Percentiles rank a stretch among this genome's conserved stretches.
These are phyloP conservation scores for Fusarium solani-melongenae DNA, from an alignment of 2,329 filamentous ascomycete genomes.

Conservation along the genomic window DNA sequence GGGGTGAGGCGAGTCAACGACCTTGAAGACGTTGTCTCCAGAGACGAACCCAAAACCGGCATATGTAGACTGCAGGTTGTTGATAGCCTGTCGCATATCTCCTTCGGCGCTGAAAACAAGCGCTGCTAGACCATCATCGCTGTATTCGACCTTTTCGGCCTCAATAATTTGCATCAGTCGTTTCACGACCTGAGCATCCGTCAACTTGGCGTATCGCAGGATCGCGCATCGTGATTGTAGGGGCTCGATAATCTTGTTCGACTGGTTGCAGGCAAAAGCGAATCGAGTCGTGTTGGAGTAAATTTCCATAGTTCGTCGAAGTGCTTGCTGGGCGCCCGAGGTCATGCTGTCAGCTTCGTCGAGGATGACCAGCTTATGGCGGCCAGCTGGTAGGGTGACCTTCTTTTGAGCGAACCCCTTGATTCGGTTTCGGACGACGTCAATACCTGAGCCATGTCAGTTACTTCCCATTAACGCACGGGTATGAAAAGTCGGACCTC, in stretches of 20 bases:
- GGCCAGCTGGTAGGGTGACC: conserved; percentile 88
- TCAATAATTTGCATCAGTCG: conserved; percentile 91
- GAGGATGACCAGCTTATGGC: conserved; percentile 96
- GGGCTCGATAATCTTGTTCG: conserved; percentile 99
- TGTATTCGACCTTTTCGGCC: conserved; percentile 89
- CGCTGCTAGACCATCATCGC: conserved; percentile 94
- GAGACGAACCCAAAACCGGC: conserved; percentile 98
- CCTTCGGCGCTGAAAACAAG: conserved; percentile 97
- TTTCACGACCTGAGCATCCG: conserved; percentile 92
- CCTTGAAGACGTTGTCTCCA: conserved; percentile 97
- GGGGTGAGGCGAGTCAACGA: conserved; percentile 96
- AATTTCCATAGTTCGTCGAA: conserved; percentile 97
- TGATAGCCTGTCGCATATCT: conserved; percentile 99
- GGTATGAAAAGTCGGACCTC: conserved; percentile 64
- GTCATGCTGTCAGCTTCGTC: conserved; percentile 99
- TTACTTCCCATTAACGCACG: neutral
- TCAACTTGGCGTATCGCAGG: conserved; percentile 90
- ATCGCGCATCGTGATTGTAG: conserved; percentile 97
- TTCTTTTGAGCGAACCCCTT: conserved; percentile 99
- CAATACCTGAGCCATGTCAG: conserved; percentile 72
- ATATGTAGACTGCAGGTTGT: conserved; percentile 93
- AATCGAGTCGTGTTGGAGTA: conserved; percentile 97
- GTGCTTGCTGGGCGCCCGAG: conserved; percentile 91
- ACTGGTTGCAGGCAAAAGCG: conserved; percentile 98
- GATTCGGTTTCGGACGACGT: conserved; percentile 96